Evolutionary conservation across 192 early-diverging fungal species (phyloP).

Genomic region (Linnemannia schmuckeri): DNA sequence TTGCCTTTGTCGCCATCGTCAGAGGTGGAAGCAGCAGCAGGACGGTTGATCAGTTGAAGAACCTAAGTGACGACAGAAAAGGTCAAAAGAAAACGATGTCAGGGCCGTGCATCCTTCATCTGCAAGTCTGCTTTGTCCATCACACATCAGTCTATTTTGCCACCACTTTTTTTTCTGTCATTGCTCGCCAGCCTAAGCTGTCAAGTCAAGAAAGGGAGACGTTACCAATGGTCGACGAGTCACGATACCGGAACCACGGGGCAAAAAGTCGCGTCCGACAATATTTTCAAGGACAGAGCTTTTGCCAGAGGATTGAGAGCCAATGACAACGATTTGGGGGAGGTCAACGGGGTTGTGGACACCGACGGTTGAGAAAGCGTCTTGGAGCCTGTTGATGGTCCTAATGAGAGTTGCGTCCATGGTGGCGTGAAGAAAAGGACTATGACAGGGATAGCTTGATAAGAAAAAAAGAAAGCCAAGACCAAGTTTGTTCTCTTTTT

Average conservation of each 20-base stretch:
- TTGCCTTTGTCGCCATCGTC: slow-evolving; percentile 58
- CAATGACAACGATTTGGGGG: slow-evolving; percentile 90
- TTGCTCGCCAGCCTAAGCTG: neutral
- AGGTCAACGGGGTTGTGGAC: slow-evolving; percentile 92
- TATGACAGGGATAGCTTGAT: neutral
- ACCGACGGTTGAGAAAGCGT: slow-evolving; percentile 90
- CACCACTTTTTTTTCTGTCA: neutral
- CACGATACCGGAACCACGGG: slow-evolving; percentile 97
- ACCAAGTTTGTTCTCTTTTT: neutral
- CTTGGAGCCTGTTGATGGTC: slow-evolving; percentile 88
- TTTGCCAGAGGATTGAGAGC: slow-evolving; percentile 93
- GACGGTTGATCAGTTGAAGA: slow-evolving; percentile 97
- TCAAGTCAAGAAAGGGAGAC: too few species aligned
- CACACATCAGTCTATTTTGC: neutral
- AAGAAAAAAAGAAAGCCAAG: neutral
- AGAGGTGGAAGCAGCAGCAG: slow-evolving; percentile 65
- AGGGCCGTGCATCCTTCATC: slow-evolving; percentile 14
- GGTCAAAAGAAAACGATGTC: neutral
- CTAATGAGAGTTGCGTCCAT: slow-evolving; percentile 70
- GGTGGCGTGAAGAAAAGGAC: neutral
- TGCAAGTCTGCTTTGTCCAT: neutral
- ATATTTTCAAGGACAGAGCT: slow-evolving; percentile 99
- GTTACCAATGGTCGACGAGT: slow-evolving; percentile 93
- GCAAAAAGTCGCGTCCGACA: slow-evolving; percentile 99
- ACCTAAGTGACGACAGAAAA: slow-evolving; percentile 56